Base-by-base conservation (phyloP, 2,329 filamentous ascomycete species). In the Penicillium olsonii region DNA sequence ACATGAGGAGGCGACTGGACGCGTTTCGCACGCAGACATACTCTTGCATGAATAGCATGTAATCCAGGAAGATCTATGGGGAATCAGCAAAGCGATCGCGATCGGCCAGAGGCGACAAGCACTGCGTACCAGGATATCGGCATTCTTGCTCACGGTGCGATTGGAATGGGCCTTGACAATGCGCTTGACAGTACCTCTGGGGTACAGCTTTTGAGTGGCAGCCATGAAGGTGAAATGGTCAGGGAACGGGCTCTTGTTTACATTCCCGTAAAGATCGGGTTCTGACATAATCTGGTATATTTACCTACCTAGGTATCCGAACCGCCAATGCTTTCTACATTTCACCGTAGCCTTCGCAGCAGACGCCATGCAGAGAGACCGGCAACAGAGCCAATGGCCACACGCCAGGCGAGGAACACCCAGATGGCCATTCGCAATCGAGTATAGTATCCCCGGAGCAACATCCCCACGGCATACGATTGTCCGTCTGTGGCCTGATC, bases 121-220 rank as follows among this genome's bases (percentile, higher is more conserved):
- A 62, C 81, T 15, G 17, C 22, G 52, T 73, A 95, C 90, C 74
- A 92, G 78, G 50, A 95, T 84, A 71, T 96, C 92, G 24, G 85
- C 87, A 70, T 94, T 92, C 71, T 90, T 94, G 76, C 86, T 90
- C 55, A 95, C 72, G 56, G 82, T 87, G 66, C 86, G 84, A 55
- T 88, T 87, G 8, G 90, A 87, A 70, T 95, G 90, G 15, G 90
- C 90, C 73, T 95, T 96, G 64, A 95, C 80, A 52, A 95, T 92
- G 71, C 91, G 92, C 72, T 91, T 94, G 61, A 96, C 79, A 0
- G 89, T 94, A 15, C 84, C 85, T 55, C 91, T 85, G 10, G 91
- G 91, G 64, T 95, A 96, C 12, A 89, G 78, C 61, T 90, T 92
- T 65, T 87, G 85, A 18, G 83, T 78, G 11, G 81, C 75, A 43